phyloP scores from a whole-genome alignment of 148 eudicot species.

The Cornus kousa region DNA sequence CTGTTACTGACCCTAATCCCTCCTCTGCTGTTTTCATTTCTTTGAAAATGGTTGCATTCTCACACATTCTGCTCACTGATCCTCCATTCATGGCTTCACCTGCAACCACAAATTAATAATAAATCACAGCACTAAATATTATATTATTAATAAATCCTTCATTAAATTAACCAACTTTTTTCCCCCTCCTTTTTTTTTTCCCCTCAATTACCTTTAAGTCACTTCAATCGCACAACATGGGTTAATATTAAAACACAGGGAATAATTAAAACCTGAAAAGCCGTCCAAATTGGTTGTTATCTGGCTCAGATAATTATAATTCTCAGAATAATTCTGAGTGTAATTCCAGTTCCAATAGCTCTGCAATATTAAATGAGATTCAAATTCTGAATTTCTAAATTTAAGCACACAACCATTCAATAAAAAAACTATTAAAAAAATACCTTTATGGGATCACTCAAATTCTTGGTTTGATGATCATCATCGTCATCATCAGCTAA shows the following conservation, averaged over 20 bases:
- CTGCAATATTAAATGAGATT: conserved; percentile 14
- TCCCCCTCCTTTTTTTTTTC: too few species aligned
- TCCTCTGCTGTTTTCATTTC: conserved; percentile 14
- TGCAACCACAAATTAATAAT: not conserved
- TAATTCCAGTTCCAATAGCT: conserved; percentile 16
- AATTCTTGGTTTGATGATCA: conserved; percentile 9
- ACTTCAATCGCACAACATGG: not conserved
- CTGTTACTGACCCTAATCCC: conserved; percentile 5
- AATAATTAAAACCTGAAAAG: conserved; percentile 8
- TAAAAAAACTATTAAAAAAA: not conserved
- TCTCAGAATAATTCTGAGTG: conserved; percentile 16
- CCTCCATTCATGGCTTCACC: conserved; percentile 10
- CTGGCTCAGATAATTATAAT: conserved; percentile 20
- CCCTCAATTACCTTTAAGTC: not conserved
- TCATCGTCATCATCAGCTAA: conserved; percentile 25
- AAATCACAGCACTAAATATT: not conserved
- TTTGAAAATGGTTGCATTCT: not conserved
- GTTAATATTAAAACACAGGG: not conserved
- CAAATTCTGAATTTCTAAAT: not conserved
- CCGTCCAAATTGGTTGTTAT: conserved; percentile 11
- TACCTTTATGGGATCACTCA: conserved; percentile 10
- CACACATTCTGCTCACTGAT: conserved; percentile 2
- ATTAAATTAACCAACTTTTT: too few species aligned
- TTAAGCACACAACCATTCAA: not conserved
- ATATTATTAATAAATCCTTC: not conserved